Evolutionary conservation across 2,329 filamentous ascomycete species (phyloP).

Genomic region (Metarhizium album): DNA sequence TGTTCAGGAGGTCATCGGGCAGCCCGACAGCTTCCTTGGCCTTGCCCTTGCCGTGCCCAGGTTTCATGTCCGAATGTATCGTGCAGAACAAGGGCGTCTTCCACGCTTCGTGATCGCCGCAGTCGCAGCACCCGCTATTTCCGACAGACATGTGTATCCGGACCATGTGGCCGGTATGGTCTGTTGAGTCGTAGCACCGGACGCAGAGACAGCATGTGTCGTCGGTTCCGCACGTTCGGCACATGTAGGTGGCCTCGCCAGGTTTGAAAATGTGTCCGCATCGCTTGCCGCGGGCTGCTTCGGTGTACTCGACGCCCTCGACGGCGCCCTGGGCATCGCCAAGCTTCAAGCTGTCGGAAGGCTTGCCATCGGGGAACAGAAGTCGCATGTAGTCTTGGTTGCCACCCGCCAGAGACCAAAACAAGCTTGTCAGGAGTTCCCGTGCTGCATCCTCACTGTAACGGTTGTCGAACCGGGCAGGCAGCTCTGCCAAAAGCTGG

Average conservation of each 20-base stretch:
- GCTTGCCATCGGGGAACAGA: conserved; percentile 70
- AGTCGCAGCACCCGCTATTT: conserved; percentile 95
- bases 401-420: conserved; percentile 74
- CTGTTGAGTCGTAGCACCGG: conserved; percentile 87
- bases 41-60: conserved; percentile 49
- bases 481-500: conserved; percentile 69
- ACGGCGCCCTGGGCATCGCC: conserved; percentile 82
- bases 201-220: conserved; percentile 94
- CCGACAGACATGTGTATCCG: conserved; percentile 79
- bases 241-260: conserved; percentile 88
- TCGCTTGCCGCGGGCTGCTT: conserved; percentile 80
- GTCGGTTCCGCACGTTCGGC: conserved; percentile 87
- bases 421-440: conserved; percentile 68
- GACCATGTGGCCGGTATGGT: conserved; percentile 88
- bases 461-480: conserved; percentile 60
- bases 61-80: conserved; percentile 64
- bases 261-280: conserved; percentile 96
- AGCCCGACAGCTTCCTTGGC: conserved; percentile 46
- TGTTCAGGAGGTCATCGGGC: conserved; percentile 64
- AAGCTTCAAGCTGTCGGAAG: conserved; percentile 60
- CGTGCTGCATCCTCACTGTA: conserved; percentile 62
- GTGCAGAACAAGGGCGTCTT: conserved; percentile 78
- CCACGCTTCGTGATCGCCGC: conserved; percentile 94
- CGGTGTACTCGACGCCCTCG: conserved; percentile 89
- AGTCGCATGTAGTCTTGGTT: conserved; percentile 62